Evolutionary conservation across 306 rosid species (phyloP), one percentile per base, ranked within the genome.

Genomic region (Sphenostylis stenocarpa): DNA sequence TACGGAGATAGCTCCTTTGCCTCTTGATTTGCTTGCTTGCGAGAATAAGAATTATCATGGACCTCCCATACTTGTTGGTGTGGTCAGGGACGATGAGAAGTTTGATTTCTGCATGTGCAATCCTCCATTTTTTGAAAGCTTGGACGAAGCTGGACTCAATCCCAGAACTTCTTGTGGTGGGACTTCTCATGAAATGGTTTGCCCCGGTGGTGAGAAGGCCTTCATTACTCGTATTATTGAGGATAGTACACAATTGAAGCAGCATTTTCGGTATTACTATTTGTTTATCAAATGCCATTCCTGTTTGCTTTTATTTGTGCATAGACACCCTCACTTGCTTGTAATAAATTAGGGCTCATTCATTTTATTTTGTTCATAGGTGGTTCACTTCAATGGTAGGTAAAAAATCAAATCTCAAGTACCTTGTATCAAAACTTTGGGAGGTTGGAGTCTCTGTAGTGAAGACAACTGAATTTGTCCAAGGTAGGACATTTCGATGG

Each of bases 21-120:
- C 88, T 45, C 78, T 48, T 48, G 81, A 79, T 79, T 86, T 63
- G 70, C 73, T 14, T 58, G 39, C 51, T 31, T 60, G 43, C 29
- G 75, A 16, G 66, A 65, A 72, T 52, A 78, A 74, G 65, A 87
- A 58, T 44, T 94, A 89, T 79, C 16, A n/a, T 47, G 97, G 95
- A 39, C 91, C 89, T 36, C 90, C 92, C 36, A 75, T 94, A 63
- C 98, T 94, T 84, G 85, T 84, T 56, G 97, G 90, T 58, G 96
- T 89, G 52, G 91, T 91, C 33, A 89, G 44, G 85, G 93, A 86
- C 21, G 92, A 79, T 61, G 97, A 94, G 73, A 86, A 84, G 84
- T 94, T 94, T 76, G 97, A 94, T 86, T 94, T 94, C 77, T 91
- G 95, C 86, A 91, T 94, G 96, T 94, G 98, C 81, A 94, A 94